Percentiles rank a stretch among this genome's conserved stretches.
These are phyloP conservation scores for Nicotiana tomentosiformis DNA, from an alignment of 257 asterid genomes.

Conservation along the genomic window DNA sequence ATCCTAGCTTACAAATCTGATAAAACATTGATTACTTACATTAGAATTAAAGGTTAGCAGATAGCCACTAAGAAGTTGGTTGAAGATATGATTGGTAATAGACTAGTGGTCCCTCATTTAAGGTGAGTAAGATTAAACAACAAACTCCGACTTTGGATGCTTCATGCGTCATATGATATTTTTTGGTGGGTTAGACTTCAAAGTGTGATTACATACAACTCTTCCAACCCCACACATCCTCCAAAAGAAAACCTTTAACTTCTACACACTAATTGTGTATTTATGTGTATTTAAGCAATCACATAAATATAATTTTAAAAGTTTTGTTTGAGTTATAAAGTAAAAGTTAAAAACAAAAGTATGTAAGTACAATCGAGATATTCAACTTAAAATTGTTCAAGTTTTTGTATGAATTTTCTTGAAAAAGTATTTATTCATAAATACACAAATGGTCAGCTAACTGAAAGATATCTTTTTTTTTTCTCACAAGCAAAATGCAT, in stretches of 20 bases:
- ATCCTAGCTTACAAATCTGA: constrained; percentile 4
- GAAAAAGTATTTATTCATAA: no score
- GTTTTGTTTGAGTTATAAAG: no score
- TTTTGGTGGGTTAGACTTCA: background rate
- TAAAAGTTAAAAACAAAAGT: no score
- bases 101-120: constrained; percentile 16
- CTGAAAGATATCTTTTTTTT: no score
- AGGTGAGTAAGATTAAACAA: background rate
- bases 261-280: background rate
- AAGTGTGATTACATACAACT: background rate
- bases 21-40: background rate
- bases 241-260: background rate
- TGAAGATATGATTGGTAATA: constrained; percentile 34
- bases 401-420: no score
- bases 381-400: no score
- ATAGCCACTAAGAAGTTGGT: constrained; percentile 11
- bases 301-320: no score
- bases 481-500: no score
- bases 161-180: background rate
- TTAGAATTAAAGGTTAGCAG: constrained; percentile 4
- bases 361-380: no score
- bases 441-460: no score
- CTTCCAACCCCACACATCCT: background rate
- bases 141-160: background rate
- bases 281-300: no score